Percentiles rank a stretch among this genome's conserved stretches.
phyloP scores from a whole-genome alignment of 176 grass and related monocot species.

The Triticum urartu region DNA sequence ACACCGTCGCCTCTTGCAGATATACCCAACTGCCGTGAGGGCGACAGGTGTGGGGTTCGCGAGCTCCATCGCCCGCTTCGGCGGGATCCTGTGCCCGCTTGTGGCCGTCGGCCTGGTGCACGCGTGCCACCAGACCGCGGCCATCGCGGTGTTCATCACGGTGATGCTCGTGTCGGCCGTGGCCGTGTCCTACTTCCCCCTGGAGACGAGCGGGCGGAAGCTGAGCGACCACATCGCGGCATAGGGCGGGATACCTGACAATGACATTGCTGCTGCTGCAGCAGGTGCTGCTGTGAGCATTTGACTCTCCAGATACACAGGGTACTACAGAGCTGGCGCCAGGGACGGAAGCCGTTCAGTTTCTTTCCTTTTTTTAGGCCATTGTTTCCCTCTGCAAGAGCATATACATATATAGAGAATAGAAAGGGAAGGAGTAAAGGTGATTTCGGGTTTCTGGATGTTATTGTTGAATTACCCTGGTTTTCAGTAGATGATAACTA shows the following conservation, averaged over 20 bases:
- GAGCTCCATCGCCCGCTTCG: conserved; percentile 72
- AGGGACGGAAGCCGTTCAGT: background rate
- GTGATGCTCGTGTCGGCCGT: conserved; percentile 65
- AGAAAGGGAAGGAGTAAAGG: conserved; percentile 2
- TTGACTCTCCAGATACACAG: conserved; percentile 3
- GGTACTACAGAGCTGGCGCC: conserved; percentile 12
- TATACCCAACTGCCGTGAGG: conserved; percentile 88
- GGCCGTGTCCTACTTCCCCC: conserved; percentile 65
- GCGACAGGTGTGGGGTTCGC: conserved; percentile 74
- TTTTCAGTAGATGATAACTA: conserved; percentile 13
- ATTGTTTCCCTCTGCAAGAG: background rate
- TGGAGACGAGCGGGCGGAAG: conserved; percentile 72
- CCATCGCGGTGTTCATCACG: conserved; percentile 61
- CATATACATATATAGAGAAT: conserved; percentile 4
- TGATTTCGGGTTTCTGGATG: background rate
- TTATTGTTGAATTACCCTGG: background rate
- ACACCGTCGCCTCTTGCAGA: conserved; percentile 36
- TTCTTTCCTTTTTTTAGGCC: conserved; percentile 14
- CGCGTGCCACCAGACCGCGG: conserved; percentile 64
- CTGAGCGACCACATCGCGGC: conserved; percentile 63
- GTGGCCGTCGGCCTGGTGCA: conserved; percentile 81
- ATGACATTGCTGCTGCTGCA: background rate
- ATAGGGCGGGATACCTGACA: conserved; percentile 6
- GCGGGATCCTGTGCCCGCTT: conserved; percentile 76
- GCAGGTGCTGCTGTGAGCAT: background rate